A percentile compares a stretch with the other conserved stretches of the same genome.
Conservation (phyloP, 805 yeast genomes). For the Metschnikowia vanudenii region DNA sequence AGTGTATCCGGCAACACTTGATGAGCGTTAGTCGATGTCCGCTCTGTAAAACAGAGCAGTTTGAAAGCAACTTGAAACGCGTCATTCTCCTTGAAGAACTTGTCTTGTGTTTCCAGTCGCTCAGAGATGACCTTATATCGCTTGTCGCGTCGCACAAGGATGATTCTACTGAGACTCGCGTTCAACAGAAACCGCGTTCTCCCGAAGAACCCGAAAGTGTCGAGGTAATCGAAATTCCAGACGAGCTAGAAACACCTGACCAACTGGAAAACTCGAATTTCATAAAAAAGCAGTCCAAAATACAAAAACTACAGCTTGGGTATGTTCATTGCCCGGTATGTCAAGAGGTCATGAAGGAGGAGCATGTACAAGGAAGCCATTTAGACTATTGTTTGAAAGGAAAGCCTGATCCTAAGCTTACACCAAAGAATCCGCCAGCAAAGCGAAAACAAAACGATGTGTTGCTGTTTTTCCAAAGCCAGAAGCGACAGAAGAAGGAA, state of each 20-base stretch:
- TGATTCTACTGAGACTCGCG: background rate
- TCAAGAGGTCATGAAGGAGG: constrained; percentile 49
- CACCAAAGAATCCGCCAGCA: constrained; percentile 3
- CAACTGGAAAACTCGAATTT: background rate
- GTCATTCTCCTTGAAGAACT: constrained; percentile 73
- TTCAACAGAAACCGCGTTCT: constrained; percentile 1
- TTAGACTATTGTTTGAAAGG: constrained; percentile 58
- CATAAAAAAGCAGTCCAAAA: background rate
- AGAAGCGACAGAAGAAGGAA: constrained; percentile 9
- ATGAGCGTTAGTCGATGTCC: constrained; percentile 69
- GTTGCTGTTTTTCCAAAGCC: constrained; percentile 31
- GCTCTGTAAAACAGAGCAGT: constrained; percentile 65
- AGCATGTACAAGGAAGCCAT: constrained; percentile 56
- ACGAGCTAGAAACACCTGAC: background rate
- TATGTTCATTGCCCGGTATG: constrained; percentile 72
- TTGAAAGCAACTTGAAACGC: constrained; percentile 66
- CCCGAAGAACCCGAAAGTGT: background rate
- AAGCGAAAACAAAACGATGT: constrained; percentile 23
- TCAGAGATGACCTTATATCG: constrained; percentile 16
- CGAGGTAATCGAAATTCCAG: constrained; percentile 14
- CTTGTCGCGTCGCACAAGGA: constrained; percentile 3
- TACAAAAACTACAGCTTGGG: constrained; percentile 5
- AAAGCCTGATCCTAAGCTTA: constrained; percentile 16
- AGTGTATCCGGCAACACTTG: constrained; percentile 74
- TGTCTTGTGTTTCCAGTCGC: constrained; percentile 46